These are phyloP conservation scores for Termitomyces sp. DNA, from an alignment of 768 basidiomycete species.

Conservation along the genomic window DNA sequence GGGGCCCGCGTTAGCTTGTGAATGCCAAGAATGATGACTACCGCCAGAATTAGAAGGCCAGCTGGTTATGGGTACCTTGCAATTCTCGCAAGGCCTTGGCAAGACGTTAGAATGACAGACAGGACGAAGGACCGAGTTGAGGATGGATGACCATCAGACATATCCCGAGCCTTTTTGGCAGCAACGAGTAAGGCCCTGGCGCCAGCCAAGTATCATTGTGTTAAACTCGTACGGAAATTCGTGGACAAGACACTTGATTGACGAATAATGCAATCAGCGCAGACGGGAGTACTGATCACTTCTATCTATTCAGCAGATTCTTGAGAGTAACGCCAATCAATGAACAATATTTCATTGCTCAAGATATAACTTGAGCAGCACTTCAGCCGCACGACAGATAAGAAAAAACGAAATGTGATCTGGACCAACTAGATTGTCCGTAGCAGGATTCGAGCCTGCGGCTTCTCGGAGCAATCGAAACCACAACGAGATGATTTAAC, in stretches of 20 bases:
- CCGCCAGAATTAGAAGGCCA: neutral
- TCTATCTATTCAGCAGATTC: too few relatives aligned
- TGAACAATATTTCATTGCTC: too few relatives aligned
- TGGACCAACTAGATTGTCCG: too few relatives aligned
- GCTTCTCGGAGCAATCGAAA: constrained; percentile 2
- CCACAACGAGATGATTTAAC: constrained; percentile 11
- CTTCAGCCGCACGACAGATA: too few relatives aligned
- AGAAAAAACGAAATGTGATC: too few relatives aligned
- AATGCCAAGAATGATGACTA: neutral
- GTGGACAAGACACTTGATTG: neutral
- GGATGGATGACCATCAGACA: neutral
- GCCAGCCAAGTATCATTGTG: too few relatives aligned
- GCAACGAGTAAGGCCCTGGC: neutral
- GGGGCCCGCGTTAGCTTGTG: neutral
- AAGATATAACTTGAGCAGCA: too few relatives aligned
- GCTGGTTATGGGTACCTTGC: neutral
- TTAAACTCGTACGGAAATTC: neutral
- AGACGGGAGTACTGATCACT: too few relatives aligned
- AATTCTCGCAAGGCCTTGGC: neutral
- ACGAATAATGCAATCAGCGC: too few relatives aligned
- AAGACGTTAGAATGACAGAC: neutral
- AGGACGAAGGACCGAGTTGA: neutral
- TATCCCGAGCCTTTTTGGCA: neutral
- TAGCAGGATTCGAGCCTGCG: constrained; percentile 11
- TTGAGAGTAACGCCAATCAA: too few relatives aligned